Evolutionary conservation across 2,329 filamentous ascomycete species (phyloP).

Genomic region (Pseudohalonectria lignicola): DNA sequence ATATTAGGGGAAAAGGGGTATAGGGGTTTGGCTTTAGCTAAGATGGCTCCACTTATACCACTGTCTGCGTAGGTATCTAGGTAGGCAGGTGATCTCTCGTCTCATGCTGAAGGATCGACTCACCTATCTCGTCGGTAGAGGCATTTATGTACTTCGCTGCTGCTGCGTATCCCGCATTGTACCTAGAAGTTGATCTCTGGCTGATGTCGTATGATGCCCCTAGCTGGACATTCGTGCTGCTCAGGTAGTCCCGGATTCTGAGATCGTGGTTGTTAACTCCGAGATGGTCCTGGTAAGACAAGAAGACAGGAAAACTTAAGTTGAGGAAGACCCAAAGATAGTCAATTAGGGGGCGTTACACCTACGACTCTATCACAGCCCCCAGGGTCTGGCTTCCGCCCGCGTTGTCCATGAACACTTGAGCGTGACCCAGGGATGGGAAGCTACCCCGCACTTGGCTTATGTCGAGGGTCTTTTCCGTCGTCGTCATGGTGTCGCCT

Average conservation of each 20-base stretch:
- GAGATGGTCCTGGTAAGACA: too few relatives aligned
- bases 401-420: slow-evolving; percentile 70
- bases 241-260: slow-evolving; percentile 56
- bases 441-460: slow-evolving; percentile 47
- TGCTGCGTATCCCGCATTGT: slow-evolving; percentile 48
- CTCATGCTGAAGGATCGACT: too few relatives aligned
- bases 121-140: slow-evolving; percentile 52
- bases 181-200: slow-evolving; percentile 46
- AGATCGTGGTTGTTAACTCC: slow-evolving; percentile 2
- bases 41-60: not conserved
- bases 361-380: slow-evolving; percentile 55
- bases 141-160: slow-evolving; percentile 65
- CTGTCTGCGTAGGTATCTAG: not conserved
- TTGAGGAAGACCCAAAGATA: not conserved
- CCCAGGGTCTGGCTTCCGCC: slow-evolving; percentile 63
- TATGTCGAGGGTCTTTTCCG: slow-evolving; percentile 32
- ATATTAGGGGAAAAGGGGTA: not conserved
- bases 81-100: not conserved
- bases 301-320: not conserved
- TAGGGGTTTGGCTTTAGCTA: too few relatives aligned
- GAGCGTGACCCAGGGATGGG: slow-evolving; percentile 50
- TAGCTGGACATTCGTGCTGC: slow-evolving; percentile 62
- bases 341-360: slow-evolving; percentile 4
- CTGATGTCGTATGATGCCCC: slow-evolving; percentile 58
- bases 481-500: not conserved